Base-by-base conservation (phyloP, 495 filamentous ascomycete species). In the Hypomontagnella submonticulosa region DNA sequence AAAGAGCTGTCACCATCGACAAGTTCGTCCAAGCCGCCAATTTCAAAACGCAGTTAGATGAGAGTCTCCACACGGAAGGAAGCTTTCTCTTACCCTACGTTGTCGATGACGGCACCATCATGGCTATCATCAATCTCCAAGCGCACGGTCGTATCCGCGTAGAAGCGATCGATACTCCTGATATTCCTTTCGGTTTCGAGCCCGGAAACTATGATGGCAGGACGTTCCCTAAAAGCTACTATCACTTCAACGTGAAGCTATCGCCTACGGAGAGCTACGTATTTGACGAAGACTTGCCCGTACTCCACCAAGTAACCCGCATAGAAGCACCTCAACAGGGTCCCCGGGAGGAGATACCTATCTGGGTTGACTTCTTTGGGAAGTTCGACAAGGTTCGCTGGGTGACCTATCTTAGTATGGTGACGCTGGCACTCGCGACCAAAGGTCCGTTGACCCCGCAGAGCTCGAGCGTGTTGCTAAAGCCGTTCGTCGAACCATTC, bases 281-380 rank as follows among this genome's bases (percentile, higher is more conserved):
- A 7, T 86, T 77, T 59, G 86, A 91, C 13, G 82, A 85, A 37
- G 85, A 87, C 0, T 69, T 77, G 12, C 62, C 72, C 0, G 50
- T 91, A 0, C 20, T 69, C 55, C 50, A 75, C 65, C 40, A 73
- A 66, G 33, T 81, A 75, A 4, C 52, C 61, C 18, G 71, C 70
- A 34, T 79, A 46, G 47, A 50, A 5, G 63, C 69, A 40, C 77
- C 75, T 12, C 49, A 70, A 20, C 9, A 48, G 30, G 71, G 76
- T 30, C 66, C 75, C 33, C 55, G 62, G 38, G 71, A 77, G 64
- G 69, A 86, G 71, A 66, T 91, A 15, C 93, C 93, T 0, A 75
- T 93, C 20, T 97, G 93, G 93, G 85, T 85, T 60, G 91, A 92
- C 73, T 89, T 96, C 44, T 85, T 91, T 49, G 87, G 84, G 0